Evolutionary conservation across 805 yeast genomes (phyloP).

Genomic region (Grigorovia yakushimaensis): DNA sequence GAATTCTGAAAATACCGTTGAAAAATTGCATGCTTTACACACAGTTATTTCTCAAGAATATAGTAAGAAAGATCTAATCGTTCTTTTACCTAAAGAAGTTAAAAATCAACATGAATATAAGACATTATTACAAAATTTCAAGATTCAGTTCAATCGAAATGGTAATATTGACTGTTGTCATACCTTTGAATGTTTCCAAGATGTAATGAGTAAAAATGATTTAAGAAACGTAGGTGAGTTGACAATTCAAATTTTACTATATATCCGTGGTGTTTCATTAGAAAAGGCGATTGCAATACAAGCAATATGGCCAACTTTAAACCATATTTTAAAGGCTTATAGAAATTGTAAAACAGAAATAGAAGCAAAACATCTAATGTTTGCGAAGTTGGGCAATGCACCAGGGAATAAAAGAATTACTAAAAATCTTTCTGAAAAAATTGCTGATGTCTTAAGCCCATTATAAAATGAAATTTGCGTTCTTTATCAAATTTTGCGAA

Average conservation of each 20-base stretch:
- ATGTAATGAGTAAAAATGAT: constrained; percentile 58
- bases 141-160: constrained; percentile 34
- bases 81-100: constrained; percentile 42
- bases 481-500: no score
- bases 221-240: constrained; percentile 66
- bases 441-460: constrained; percentile 16
- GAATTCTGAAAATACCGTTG: constrained; percentile 65
- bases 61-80: constrained; percentile 37
- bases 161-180: constrained; percentile 35
- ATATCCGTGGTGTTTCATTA: constrained; percentile 68
- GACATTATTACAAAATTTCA: constrained; percentile 33
- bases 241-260: constrained; percentile 66
- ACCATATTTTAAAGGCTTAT: constrained; percentile 32
- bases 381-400: constrained; percentile 20
- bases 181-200: constrained; percentile 47
- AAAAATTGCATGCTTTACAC: constrained; percentile 34
- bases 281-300: constrained; percentile 83
- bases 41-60: constrained; percentile 37
- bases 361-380: constrained; percentile 22
- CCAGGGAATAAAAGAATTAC: constrained; percentile 28
- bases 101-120: constrained; percentile 43
- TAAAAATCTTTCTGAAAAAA: constrained; percentile 25
- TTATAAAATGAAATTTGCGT: neutral
- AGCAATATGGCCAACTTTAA: constrained; percentile 60
- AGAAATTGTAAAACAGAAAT: constrained; percentile 16